These are phyloP conservation scores for Lactarius hengduanensis DNA, from an alignment of 768 basidiomycete genomes.

Conservation along the genomic window DNA sequence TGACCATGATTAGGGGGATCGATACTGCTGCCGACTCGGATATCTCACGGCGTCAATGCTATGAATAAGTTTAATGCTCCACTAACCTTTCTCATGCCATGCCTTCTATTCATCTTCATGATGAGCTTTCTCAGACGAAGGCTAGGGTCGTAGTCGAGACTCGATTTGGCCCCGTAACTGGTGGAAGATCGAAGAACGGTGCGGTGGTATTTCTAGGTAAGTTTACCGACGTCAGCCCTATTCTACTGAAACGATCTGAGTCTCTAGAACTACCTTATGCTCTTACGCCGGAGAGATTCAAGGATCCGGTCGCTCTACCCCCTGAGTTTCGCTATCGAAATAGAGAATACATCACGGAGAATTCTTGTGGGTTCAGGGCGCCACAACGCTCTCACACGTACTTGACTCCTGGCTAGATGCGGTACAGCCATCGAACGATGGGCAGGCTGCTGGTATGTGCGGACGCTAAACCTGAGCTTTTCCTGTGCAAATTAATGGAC, in stretches of 20 bases:
- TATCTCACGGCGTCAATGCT: background rate
- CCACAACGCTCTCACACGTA: background rate
- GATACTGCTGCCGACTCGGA: background rate
- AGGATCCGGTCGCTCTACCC: constrained; percentile 60
- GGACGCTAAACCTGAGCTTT: background rate
- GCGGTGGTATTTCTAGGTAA: constrained; percentile 64
- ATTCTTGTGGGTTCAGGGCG: constrained; percentile 42
- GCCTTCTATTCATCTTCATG: constrained; percentile 47
- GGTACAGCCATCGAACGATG: constrained; percentile 62
- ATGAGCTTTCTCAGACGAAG: constrained; percentile 48
- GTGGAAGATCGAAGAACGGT: constrained; percentile 60
- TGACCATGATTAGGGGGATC: background rate
- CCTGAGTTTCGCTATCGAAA: constrained; percentile 52
- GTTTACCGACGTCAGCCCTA: constrained; percentile 20
- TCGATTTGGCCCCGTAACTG: constrained; percentile 52
- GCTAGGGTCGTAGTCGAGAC: constrained; percentile 52
- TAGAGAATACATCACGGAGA: constrained; percentile 61
- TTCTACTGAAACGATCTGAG: background rate
- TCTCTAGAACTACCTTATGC: constrained; percentile 70
- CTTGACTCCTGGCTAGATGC: constrained; percentile 42
- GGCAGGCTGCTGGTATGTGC: constrained; percentile 52
- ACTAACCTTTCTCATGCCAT: background rate
- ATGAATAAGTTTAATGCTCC: background rate
- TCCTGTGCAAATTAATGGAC: background rate
- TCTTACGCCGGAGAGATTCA: constrained; percentile 60